Evolutionary conservation across 106 monocot species (phyloP).

Genomic region (Apostasia shenzhenica): DNA sequence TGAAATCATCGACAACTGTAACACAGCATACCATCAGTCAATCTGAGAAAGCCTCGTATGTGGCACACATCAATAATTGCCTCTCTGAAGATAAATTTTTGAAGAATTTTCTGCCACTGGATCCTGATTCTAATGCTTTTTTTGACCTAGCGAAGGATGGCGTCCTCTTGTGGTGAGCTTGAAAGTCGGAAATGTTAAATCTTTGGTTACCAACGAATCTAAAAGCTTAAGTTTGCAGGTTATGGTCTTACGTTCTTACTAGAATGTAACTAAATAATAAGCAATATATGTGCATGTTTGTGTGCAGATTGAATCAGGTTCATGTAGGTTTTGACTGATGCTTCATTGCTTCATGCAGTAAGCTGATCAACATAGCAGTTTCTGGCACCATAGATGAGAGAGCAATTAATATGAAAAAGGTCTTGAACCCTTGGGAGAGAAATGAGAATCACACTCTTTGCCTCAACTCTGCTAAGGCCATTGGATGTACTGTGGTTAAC

Average conservation of each 20-base stretch:
- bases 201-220: too few species aligned
- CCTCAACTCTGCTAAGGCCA: constrained; percentile 76
- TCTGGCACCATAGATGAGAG: constrained; percentile 95
- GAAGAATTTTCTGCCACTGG: constrained; percentile 72
- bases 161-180: constrained; percentile 69
- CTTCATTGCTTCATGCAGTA: constrained; percentile 32
- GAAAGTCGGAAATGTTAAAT: too few species aligned
- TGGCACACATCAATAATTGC: constrained; percentile 64
- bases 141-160: constrained; percentile 70
- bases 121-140: constrained; percentile 52
- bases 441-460: constrained; percentile 83
- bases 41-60: constrained; percentile 86
- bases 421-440: constrained; percentile 89
- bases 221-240: background rate
- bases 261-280: too few species aligned
- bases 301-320: too few species aligned
- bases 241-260: too few species aligned
- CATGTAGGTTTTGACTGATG: too few species aligned
- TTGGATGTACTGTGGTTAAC: constrained; percentile 73
- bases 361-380: constrained; percentile 90
- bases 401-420: constrained; percentile 78
- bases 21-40: constrained; percentile 70
- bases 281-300: too few species aligned
- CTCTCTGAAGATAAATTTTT: constrained; percentile 60
- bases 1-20: constrained; percentile 67